phyloP scores from a whole-genome alignment of 2,329 filamentous ascomycete species.

The Fusarium heterosporum region DNA sequence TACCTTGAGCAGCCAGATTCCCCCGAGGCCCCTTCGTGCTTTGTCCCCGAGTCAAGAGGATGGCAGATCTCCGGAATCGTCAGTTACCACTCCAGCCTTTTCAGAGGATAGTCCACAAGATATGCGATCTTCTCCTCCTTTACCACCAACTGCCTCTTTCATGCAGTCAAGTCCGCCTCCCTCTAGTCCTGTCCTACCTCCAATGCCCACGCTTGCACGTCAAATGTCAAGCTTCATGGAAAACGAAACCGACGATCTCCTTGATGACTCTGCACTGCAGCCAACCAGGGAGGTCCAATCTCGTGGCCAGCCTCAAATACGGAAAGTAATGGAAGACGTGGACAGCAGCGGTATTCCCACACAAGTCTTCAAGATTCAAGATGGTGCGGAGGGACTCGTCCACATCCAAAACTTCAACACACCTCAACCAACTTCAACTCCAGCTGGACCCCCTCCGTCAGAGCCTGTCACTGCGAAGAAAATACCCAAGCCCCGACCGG shows the following conservation, averaged over 20 bases:
- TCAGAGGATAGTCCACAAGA: slow-evolving; percentile 79
- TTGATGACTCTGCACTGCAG: slow-evolving; percentile 70
- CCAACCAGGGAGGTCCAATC: slow-evolving; percentile 53
- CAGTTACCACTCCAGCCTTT: slow-evolving; percentile 63
- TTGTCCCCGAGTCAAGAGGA: slow-evolving; percentile 61
- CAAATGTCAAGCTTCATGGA: slow-evolving; percentile 89
- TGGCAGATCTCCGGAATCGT: slow-evolving; percentile 66
- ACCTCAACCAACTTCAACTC: slow-evolving; percentile 41
- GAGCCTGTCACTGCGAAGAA: slow-evolving; percentile 43
- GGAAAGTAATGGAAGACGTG: slow-evolving; percentile 48
- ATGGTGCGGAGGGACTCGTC: slow-evolving; percentile 51
- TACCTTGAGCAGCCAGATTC: slow-evolving; percentile 60
- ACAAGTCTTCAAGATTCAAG: slow-evolving; percentile 59
- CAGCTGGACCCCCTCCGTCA: slow-evolving; percentile 26
- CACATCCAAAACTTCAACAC: slow-evolving; percentile 53
- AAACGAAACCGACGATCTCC: slow-evolving; percentile 75
- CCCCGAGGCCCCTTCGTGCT: slow-evolving; percentile 54
- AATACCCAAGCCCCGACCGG: slow-evolving; percentile 14
- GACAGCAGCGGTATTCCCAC: slow-evolving; percentile 54
- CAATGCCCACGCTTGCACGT: slow-evolving; percentile 70
- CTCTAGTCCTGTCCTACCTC: slow-evolving; percentile 82
- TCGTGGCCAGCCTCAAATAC: slow-evolving; percentile 31
- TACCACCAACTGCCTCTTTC: slow-evolving; percentile 71
- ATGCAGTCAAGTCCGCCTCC: slow-evolving; percentile 71
- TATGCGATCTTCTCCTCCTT: slow-evolving; percentile 90